Evolutionary conservation across 768 basidiomycete species (phyloP), one percentile per base, ranked within the genome.

Genomic region (Dentipellis fragilis): DNA sequence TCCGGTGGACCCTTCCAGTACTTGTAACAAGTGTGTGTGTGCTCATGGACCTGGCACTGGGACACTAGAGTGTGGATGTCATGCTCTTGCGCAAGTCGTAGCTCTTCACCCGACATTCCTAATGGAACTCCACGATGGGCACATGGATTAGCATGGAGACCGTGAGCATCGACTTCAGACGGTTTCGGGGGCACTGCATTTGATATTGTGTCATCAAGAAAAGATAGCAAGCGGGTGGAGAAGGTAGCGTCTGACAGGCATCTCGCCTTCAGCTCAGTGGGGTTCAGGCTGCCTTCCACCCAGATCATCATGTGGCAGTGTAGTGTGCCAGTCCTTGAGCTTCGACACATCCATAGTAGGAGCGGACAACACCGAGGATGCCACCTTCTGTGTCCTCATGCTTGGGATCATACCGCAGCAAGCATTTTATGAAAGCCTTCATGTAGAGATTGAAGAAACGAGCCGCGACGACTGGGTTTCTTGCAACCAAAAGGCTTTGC

Each of bases 381-480:
- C 75, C 71, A 4, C 61, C 63, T 37, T 66, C 54, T 9, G 45
- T 5, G 37, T 59, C 38, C 38, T 10, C 12, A 0, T 58, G 3
- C 8, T 60, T 51, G 0, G 53, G 21, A 22, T 68, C 58, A 56
- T 35, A 70, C 0, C 62, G 59, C 1, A 75, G 54, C 1, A 75
- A 10, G n/a, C 59, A 39, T 0, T 47, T 11, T 17, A 75, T 65
- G 55, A 76, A 73, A 0, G 67, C 64, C 16, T 67, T 62, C 63
- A 77, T 73, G 34, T 71, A 72, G 1, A 70, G 55, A 59, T 76
- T 61, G 56, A 77, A 78, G 59, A 76, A 77, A 17, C 69, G 58
- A 0, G 73, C 70, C 1, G 71, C 72, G 0, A 73, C 56, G 4
- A 58, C 55, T 1, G 77, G 76, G 61, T 78, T 74, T 53, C 64